Percentiles rank a stretch among this genome's conserved stretches.
These are phyloP conservation scores for Acacia concinna DNA, from an alignment of 331 rosid species.

Conservation along the genomic window DNA sequence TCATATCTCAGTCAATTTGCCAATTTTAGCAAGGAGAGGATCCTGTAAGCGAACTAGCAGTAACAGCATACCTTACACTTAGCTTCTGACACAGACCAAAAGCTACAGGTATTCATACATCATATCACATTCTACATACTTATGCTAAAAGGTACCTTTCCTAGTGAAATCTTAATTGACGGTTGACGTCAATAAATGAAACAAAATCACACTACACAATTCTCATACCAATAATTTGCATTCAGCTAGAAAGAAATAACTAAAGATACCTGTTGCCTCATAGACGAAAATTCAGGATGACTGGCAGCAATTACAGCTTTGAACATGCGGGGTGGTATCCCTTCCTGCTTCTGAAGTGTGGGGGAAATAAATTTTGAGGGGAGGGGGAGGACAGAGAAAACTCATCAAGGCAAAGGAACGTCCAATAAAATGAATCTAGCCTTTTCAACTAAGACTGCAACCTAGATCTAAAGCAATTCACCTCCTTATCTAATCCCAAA, in stretches of 20 bases:
- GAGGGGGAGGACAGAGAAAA: constrained; percentile 21
- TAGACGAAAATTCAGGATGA: constrained; percentile 95
- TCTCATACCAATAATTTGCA: constrained; percentile 8
- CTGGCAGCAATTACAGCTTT: constrained; percentile 90
- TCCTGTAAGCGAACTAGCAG: not conserved
- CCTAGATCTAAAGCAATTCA: constrained; percentile 27
- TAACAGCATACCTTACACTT: not conserved
- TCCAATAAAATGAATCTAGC: constrained; percentile 2
- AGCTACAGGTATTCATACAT: not conserved
- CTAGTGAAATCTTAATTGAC: constrained; percentile 1
- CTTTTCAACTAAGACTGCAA: constrained; percentile 7
- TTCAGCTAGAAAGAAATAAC: constrained; percentile 22
- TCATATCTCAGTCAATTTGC: not conserved
- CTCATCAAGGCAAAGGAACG: constrained; percentile 19
- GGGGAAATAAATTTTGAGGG: constrained; percentile 5
- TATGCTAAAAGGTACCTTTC: constrained; percentile 12
- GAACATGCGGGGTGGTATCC: constrained; percentile 92
- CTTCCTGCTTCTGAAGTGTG: constrained; percentile 72
- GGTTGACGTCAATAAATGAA: not conserved
- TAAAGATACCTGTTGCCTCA: constrained; percentile 84
- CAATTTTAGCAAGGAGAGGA: not conserved
- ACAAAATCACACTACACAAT: not conserved
- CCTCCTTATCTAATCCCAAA: not conserved
- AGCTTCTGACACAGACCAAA: not conserved
- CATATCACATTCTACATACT: not conserved